Percentiles rank a stretch among this genome's conserved stretches.
These are phyloP conservation scores for Pestalotiopsis sp. DNA, from an alignment of 2,329 filamentous ascomycete species.

Conservation along the genomic window DNA sequence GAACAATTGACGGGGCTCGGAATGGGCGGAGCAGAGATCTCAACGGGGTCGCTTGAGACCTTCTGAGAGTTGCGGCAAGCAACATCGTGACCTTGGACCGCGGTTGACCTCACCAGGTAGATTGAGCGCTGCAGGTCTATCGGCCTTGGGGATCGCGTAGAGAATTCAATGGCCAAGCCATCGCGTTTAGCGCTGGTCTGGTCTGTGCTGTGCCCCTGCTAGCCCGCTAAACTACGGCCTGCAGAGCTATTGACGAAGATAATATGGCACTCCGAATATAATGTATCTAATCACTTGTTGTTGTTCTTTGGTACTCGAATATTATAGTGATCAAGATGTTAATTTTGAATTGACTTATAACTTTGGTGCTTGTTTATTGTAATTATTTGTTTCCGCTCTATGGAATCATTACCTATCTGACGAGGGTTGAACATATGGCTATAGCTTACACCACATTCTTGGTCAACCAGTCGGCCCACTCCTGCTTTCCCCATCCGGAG, in stretches of 20 bases:
- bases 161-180: neutral
- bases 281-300: too few relatives aligned
- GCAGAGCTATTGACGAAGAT: neutral
- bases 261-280: too few relatives aligned
- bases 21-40: slow-evolving; percentile 8
- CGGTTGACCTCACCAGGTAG: neutral
- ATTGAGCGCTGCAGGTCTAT: neutral
- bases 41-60: slow-evolving; percentile 14
- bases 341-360: neutral
- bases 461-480: slow-evolving; percentile 84
- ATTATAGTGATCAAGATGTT: too few relatives aligned
- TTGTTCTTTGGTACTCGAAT: too few relatives aligned
- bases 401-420: neutral
- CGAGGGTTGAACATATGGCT: neutral
- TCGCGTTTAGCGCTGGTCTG: neutral
- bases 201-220: neutral
- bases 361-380: neutral
- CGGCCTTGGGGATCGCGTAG: neutral
- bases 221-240: neutral
- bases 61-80: slow-evolving; percentile 18
- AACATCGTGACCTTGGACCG: slow-evolving; percentile 19
- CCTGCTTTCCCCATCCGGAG: slow-evolving; percentile 74
- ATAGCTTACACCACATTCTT: slow-evolving; percentile 48
- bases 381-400: neutral
- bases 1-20: slow-evolving; percentile 6